Conservation (phyloP, 176 grass and related monocot genomes). For the Aechmea fasciata region DNA sequence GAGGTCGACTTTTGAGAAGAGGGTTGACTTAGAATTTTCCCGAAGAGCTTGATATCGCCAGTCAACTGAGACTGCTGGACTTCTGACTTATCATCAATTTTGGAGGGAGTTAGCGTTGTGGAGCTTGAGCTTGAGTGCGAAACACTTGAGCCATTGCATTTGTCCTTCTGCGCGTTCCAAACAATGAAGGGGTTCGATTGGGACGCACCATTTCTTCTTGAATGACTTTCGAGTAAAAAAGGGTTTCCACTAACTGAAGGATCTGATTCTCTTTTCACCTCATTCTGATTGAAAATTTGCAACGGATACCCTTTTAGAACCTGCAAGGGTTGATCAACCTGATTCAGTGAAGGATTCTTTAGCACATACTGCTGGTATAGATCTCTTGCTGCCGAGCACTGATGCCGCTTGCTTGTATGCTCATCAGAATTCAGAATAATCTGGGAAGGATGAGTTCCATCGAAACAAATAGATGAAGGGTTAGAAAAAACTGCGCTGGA, state of each 20-base stretch:
- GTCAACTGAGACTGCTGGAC: conserved; percentile 38
- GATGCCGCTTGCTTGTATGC: conserved; percentile 21
- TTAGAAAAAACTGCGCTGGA: conserved; percentile 32
- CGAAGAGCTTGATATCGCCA: conserved; percentile 77
- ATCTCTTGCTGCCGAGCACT: conserved; percentile 25
- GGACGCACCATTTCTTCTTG: conserved; percentile 17
- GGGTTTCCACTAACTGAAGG: conserved; percentile 17
- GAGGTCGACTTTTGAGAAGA: conserved; percentile 46
- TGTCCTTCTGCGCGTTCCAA: conserved; percentile 36
- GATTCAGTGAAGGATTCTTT: conserved; percentile 30
- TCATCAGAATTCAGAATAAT: conserved; percentile 40
- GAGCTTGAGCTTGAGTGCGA: conserved; percentile 2
- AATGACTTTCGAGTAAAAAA: conserved; percentile 27
- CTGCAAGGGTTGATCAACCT: conserved; percentile 21
- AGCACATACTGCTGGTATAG: conserved; percentile 28
- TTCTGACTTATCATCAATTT: conserved; percentile 9
- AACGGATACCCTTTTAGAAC: conserved; percentile 36
- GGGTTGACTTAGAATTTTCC: conserved; percentile 38
- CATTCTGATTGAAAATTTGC: conserved; percentile 27
- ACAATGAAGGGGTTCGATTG: conserved; percentile 33
- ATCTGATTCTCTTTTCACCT: conserved; percentile 20
- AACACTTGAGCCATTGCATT: conserved; percentile 12
- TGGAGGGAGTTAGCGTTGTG: conserved; percentile 13
- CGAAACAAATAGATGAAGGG: conserved; percentile 47
- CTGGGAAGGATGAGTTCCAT: conserved; percentile 29